These are phyloP conservation scores for Stromatinia cepivora DNA, from an alignment of 2,329 filamentous ascomycete species.

Conservation along the genomic window DNA sequence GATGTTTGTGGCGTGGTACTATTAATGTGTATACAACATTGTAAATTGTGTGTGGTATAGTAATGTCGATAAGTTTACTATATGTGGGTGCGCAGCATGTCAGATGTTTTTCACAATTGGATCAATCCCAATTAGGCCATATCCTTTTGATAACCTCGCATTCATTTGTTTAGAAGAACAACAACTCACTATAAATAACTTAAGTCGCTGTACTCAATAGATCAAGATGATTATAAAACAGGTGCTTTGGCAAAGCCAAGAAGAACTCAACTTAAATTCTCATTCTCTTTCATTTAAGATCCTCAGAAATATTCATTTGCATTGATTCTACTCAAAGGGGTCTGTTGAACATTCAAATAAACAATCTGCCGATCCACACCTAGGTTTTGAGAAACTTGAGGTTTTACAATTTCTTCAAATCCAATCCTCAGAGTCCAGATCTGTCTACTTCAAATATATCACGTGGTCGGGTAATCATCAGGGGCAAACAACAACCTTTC, in stretches of 20 bases:
- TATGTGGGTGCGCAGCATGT: neutral
- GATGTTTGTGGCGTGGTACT: too few species aligned
- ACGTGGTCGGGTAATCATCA: neutral
- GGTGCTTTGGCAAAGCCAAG: neutral
- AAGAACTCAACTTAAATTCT: neutral
- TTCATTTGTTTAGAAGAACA: neutral
- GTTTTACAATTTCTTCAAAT: neutral
- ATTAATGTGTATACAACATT: neutral
- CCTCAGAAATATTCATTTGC: neutral
- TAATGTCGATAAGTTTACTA: neutral
- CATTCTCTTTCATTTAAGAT: neutral
- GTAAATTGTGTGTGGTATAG: neutral
- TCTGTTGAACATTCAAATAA: neutral
- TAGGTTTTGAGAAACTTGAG: neutral
- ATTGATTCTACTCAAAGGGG: neutral
- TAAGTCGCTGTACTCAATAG: neutral
- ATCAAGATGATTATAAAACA: neutral
- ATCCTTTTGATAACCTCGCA: neutral
- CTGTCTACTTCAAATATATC: neutral
- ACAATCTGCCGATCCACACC: fast-evolving
- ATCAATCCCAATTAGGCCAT: neutral
- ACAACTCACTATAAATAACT: neutral
- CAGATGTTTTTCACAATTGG: neutral
- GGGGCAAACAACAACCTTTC: neutral
- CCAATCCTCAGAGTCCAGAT: neutral